These are phyloP conservation scores for Hyaloperonospora arabidopsidis DNA, from an alignment of 352 stramenopile genomes.

Conservation along the genomic window DNA sequence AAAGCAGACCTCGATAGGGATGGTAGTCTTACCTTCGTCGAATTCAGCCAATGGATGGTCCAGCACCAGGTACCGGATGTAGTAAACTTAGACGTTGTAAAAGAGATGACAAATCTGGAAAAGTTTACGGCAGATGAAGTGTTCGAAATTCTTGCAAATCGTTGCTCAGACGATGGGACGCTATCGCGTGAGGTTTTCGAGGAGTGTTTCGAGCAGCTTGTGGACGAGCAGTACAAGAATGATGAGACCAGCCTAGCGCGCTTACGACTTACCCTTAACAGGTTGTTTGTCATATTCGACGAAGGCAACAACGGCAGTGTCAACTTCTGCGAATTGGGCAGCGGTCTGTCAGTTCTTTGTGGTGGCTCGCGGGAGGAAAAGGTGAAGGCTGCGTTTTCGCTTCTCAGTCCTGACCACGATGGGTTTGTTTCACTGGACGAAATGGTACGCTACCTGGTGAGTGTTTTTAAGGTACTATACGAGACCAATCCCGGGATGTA, in stretches of 20 bases:
- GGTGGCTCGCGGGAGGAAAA: constrained; percentile 77
- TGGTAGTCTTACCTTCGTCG: constrained; percentile 72
- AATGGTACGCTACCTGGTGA: constrained; percentile 79
- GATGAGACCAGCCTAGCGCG: constrained; percentile 57
- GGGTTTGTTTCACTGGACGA: constrained; percentile 83
- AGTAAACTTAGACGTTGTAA: constrained; percentile 72
- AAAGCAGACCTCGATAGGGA: constrained; percentile 73
- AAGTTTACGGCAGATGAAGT: constrained; percentile 77
- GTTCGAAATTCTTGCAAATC: constrained; percentile 82
- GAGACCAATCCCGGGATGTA: constrained; percentile 62
- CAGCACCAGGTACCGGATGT: constrained; percentile 35
- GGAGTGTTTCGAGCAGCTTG: constrained; percentile 76
- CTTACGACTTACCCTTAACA: constrained; percentile 62
- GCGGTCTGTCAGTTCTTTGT: constrained; percentile 75
- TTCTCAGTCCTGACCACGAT: constrained; percentile 85
- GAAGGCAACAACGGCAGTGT: constrained; percentile 64
- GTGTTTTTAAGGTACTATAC: constrained; percentile 85
- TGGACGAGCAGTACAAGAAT: constrained; percentile 71
- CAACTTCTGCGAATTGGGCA: constrained; percentile 81
- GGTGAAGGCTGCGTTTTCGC: constrained; percentile 73
- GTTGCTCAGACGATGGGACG: constrained; percentile 67
- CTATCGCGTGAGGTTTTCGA: constrained; percentile 78
- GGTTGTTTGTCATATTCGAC: constrained; percentile 80
- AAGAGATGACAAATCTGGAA: constrained; percentile 78
- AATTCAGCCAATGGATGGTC: constrained; percentile 64